phyloP scores from a whole-genome alignment of 75 land plant genomes.

The Pseudotsuga menziesii region DNA sequence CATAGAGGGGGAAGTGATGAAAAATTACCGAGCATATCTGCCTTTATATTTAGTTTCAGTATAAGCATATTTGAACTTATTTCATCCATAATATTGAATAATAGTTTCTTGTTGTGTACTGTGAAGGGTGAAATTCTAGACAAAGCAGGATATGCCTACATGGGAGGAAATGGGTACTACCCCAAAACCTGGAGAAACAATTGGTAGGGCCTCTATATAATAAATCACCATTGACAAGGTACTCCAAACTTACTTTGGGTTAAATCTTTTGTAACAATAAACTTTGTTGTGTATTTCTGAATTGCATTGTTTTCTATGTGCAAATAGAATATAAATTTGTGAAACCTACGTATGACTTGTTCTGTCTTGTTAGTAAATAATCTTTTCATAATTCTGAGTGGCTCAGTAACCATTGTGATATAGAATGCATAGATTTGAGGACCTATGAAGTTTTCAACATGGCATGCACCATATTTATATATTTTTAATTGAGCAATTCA shows the following conservation, averaged over 20 bases:
- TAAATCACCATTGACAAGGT: neutral
- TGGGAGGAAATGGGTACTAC: conserved; percentile 32
- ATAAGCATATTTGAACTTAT: neutral
- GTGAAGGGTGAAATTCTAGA: conserved; percentile 25
- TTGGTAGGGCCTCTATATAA: neutral
- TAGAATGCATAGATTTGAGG: neutral
- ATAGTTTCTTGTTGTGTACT: neutral
- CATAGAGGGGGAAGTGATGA: neutral
- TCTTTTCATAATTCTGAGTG: neutral
- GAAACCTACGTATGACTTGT: neutral
- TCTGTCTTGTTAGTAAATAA: neutral
- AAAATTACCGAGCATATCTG: neutral
- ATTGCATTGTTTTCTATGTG: neutral
- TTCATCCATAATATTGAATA: neutral
- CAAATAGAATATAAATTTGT: neutral
- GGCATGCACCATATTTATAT: neutral
- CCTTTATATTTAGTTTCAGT: neutral
- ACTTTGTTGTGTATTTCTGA: neutral
- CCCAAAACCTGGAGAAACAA: conserved; percentile 12
- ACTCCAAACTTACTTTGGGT: neutral
- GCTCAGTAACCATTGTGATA: neutral
- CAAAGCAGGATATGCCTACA: conserved; percentile 25
- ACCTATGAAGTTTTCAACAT: neutral
- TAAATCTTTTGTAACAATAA: too few relatives aligned
- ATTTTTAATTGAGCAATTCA: neutral